These are phyloP conservation scores for Fusarium domesticum DNA, from an alignment of 2,329 filamentous ascomycete species.

Conservation along the genomic window DNA sequence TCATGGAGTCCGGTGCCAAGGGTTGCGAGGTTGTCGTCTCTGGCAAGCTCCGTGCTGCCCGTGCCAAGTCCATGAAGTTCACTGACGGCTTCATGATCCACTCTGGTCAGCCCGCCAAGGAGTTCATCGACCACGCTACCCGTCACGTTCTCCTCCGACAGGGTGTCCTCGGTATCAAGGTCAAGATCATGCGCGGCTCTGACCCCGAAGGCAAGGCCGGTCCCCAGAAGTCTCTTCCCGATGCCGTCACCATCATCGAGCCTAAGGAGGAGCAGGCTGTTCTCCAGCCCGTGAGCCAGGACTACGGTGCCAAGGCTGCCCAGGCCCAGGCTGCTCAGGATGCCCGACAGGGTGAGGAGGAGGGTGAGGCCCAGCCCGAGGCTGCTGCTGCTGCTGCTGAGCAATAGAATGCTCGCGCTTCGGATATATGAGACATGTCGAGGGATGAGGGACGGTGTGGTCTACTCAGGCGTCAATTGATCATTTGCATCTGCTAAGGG, in stretches of 20 bases:
- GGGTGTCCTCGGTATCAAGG: constrained; percentile 99
- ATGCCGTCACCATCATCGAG: constrained; percentile 99
- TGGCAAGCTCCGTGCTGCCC: constrained; percentile 96
- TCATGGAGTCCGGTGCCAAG: constrained; percentile 99
- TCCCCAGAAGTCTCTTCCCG: constrained; percentile 94
- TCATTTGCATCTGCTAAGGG: constrained; percentile 42
- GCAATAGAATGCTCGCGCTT: constrained; percentile 36
- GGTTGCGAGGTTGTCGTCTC: constrained; percentile 99
- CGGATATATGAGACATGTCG: constrained; percentile 24
- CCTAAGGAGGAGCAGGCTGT: constrained; percentile 99
- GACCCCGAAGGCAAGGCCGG: constrained; percentile 99
- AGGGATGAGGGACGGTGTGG: constrained; percentile 33
- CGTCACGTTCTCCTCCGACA: constrained; percentile 99
- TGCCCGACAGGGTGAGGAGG: constrained; percentile 58
- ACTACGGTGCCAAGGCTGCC: constrained; percentile 92
- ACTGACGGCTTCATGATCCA: constrained; percentile 99
- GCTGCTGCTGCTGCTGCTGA: constrained; percentile 41
- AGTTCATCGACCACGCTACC: constrained; percentile 98
- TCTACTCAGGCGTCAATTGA: constrained; percentile 42
- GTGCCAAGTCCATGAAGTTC: constrained; percentile 99
- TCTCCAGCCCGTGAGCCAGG: constrained; percentile 92
- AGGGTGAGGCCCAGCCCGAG: constrained; percentile 54
- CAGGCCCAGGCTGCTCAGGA: constrained; percentile 63
- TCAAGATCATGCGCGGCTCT: constrained; percentile 99
- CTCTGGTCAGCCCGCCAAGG: constrained; percentile 98